Conservation (phyloP, 345 rosid genomes). For the Aurinia saxatilis region DNA sequence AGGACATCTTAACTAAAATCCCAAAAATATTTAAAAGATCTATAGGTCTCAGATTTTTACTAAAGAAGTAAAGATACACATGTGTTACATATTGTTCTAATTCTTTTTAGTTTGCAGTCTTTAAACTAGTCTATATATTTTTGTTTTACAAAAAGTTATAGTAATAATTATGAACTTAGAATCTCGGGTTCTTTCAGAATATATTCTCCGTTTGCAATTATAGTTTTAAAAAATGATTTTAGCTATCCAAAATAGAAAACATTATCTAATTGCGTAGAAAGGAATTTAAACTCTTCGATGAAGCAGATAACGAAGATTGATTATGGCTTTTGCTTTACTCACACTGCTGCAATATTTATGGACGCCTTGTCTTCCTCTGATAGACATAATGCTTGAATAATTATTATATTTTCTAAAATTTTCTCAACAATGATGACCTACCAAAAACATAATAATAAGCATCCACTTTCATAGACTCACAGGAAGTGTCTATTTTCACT, state of each 20-base stretch:
- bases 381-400: conserved; percentile 17
- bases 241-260: background rate
- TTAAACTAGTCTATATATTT: background rate
- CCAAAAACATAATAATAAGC: conserved; percentile 25
- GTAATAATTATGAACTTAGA: background rate
- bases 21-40: too few species aligned
- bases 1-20: too few species aligned
- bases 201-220: background rate
- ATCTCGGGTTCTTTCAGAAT: background rate
- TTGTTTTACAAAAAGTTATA: background rate
- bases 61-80: background rate
- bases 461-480: conserved; percentile 13
- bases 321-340: conserved; percentile 30
- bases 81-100: too few species aligned
- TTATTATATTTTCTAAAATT: background rate
- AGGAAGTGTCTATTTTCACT: conserved; percentile 18
- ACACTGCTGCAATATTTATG: conserved; percentile 22
- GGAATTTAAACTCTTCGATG: background rate
- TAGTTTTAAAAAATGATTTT: background rate
- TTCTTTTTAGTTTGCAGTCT: too few species aligned
- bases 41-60: too few species aligned
- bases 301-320: conserved; percentile 22
- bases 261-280: conserved; percentile 16
- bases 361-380: conserved; percentile 19
- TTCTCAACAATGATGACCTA: conserved; percentile 14